phyloP scores from a whole-genome alignment of 129 eudicot genomes.

The Artemisia tridentata region DNA sequence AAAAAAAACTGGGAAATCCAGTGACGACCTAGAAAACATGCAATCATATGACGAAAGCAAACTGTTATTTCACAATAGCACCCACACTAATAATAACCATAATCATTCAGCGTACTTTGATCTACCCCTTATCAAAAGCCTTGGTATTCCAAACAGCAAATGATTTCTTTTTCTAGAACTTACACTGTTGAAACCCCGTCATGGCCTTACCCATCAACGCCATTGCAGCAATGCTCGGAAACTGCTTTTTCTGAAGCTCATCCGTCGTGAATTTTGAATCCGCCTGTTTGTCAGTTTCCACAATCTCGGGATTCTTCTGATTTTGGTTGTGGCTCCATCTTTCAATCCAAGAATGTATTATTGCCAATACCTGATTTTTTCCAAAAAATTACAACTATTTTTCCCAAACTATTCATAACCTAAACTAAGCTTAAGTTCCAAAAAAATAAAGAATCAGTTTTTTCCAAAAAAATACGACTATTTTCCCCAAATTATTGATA shows the following conservation, averaged over 20 bases:
- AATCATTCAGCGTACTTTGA: neutral
- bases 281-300: constrained; percentile 41
- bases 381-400: too few relatives aligned
- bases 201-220: constrained; percentile 88
- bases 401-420: too few relatives aligned
- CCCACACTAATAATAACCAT: constrained; percentile 7
- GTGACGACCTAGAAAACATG: too few relatives aligned
- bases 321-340: constrained; percentile 57
- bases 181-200: constrained; percentile 64
- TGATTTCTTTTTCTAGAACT: constrained; percentile 61
- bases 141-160: constrained; percentile 71
- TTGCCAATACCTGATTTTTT: too few relatives aligned
- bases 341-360: constrained; percentile 68
- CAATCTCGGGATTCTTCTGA: constrained; percentile 41
- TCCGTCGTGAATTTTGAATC: constrained; percentile 30
- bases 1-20: too few relatives aligned
- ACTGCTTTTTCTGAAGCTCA: constrained; percentile 58
- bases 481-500: too few relatives aligned
- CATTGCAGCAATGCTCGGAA: constrained; percentile 96
- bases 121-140: constrained; percentile 19
- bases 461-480: too few relatives aligned
- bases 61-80: constrained; percentile 9
- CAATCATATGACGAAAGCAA: neutral
- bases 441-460: too few relatives aligned
- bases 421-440: too few relatives aligned